These are phyloP conservation scores for Naumovozyma baii DNA, from an alignment of 805 yeast species.

Conservation along the genomic window DNA sequence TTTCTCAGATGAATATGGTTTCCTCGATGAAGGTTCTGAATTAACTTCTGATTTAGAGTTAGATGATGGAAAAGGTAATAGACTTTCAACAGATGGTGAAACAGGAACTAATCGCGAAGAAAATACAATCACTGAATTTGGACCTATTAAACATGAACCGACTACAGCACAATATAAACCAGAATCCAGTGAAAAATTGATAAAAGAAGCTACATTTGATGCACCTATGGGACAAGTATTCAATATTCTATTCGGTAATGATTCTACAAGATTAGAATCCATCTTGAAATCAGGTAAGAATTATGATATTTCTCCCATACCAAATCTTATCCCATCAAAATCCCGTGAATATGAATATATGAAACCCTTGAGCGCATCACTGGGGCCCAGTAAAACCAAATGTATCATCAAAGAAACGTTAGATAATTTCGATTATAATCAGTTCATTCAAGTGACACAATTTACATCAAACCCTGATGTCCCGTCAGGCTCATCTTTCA, in stretches of 20 bases:
- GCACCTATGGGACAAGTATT: conserved; percentile 62
- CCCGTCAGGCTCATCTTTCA: conserved; percentile 67
- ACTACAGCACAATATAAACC: conserved; percentile 38
- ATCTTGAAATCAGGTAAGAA: conserved; percentile 55
- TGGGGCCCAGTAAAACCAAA: conserved; percentile 69
- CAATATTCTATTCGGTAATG: conserved; percentile 52
- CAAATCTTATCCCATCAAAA: conserved; percentile 30
- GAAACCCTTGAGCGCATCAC: conserved; percentile 56
- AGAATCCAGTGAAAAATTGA: conserved; percentile 42
- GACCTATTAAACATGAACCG: conserved; percentile 41
- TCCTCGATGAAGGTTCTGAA: conserved; percentile 5
- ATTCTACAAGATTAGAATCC: conserved; percentile 35
- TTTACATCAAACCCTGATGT: conserved; percentile 67
- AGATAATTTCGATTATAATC: conserved; percentile 41
- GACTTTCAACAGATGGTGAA: neutral
- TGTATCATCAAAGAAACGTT: conserved; percentile 56
- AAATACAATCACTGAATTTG: no score
- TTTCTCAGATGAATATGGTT: conserved; percentile 3
- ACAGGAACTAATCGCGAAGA: no score
- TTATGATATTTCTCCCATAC: conserved; percentile 43
- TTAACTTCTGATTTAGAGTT: neutral
- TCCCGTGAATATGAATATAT: conserved; percentile 46
- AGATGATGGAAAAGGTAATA: neutral
- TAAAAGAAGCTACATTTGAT: conserved; percentile 42
- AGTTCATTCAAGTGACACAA: conserved; percentile 42